These are phyloP conservation scores for Chionographis japonica DNA, from an alignment of 106 monocot genomes.

Conservation along the genomic window DNA sequence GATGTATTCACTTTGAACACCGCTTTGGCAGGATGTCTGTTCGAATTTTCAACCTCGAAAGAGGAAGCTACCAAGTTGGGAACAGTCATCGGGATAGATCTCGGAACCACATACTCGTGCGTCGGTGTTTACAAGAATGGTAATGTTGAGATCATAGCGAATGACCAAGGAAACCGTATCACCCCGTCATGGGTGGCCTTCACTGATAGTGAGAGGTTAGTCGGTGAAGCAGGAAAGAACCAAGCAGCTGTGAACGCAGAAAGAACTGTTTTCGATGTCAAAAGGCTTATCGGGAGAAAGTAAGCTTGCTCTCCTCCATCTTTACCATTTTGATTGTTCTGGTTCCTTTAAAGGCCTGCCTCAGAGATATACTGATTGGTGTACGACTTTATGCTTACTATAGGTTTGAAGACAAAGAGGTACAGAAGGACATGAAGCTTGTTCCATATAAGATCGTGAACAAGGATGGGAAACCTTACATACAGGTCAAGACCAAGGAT, in stretches of 20 bases:
- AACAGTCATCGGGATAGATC: constrained; percentile 30
- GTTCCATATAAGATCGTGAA: constrained; percentile 31
- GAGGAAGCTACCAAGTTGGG: constrained; percentile 29
- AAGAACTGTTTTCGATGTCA: constrained; percentile 35
- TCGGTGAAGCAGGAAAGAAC: constrained; percentile 39
- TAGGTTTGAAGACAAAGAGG: constrained; percentile 31
- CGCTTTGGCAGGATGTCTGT: constrained; percentile 13
- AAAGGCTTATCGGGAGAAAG: constrained; percentile 40
- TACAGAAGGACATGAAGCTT: constrained; percentile 23
- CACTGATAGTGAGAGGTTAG: constrained; percentile 27
- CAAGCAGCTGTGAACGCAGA: constrained; percentile 29
- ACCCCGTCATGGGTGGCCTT: constrained; percentile 40
- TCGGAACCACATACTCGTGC: constrained; percentile 31
- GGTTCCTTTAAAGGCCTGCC: neutral
- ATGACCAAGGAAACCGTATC: constrained; percentile 39
- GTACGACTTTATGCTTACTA: neutral
- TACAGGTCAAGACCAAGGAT: constrained; percentile 26
- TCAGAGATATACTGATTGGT: neutral
- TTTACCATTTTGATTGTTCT: neutral
- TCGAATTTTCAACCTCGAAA: constrained; percentile 12
- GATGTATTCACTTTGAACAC: neutral
- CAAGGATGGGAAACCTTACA: constrained; percentile 34
- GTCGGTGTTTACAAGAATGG: constrained; percentile 44
- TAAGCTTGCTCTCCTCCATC: neutral
- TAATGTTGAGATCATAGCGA: constrained; percentile 36